Conservation (phyloP, 768 basidiomycete species). For the Agaricus sinodeliciosus region DNA sequence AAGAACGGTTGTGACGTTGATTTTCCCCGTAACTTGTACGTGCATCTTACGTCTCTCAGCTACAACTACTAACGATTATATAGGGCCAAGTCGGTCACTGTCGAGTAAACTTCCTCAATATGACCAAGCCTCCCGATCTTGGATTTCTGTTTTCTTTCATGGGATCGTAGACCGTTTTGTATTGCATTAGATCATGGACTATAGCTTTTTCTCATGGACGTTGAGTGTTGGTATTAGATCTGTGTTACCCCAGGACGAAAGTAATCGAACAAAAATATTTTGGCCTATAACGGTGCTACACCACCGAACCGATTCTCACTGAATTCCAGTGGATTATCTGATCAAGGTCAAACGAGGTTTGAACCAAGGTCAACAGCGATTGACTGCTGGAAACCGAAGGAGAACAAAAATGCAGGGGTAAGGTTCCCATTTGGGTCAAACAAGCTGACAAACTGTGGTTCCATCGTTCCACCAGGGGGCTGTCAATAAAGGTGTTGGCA, state of each 20-base stretch:
- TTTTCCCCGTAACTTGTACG: conserved; percentile 93
- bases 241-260: neutral
- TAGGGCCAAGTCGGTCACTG: conserved; percentile 75
- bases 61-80: conserved; percentile 9
- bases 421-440: no score
- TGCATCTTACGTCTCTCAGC: conserved; percentile 15
- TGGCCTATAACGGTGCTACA: no score
- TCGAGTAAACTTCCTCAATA: conserved; percentile 39
- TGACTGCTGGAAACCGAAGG: no score
- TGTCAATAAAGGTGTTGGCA: no score
- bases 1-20: conserved; percentile 97
- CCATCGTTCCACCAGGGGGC: no score
- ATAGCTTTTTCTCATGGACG: neutral
- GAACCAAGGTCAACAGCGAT: no score
- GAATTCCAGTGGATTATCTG: no score
- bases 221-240: neutral
- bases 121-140: neutral
- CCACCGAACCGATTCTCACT: no score
- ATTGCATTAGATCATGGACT: conserved; percentile 4
- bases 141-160: neutral
- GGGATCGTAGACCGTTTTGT: neutral
- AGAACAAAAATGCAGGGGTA: no score
- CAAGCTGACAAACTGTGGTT: no score
- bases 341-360: no score
- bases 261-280: neutral